Percentiles rank a stretch among this genome's conserved stretches.
phyloP scores from a whole-genome alignment of 306 rosid species.

The Gastrolobium bilobum region DNA sequence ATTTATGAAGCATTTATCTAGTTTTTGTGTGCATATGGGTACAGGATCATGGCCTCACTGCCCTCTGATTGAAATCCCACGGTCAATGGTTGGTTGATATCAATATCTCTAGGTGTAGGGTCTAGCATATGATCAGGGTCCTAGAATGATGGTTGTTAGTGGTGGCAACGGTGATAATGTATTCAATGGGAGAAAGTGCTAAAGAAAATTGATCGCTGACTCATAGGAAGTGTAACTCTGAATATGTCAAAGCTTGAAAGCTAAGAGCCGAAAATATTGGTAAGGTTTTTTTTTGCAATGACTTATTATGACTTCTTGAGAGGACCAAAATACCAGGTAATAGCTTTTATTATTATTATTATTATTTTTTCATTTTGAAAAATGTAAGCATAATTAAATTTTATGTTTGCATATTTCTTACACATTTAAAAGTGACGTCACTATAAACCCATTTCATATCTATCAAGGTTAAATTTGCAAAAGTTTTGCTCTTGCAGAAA shows the following conservation, averaged over 20 bases:
- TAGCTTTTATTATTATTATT: too few relatives aligned
- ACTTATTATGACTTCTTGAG: constrained; percentile 25
- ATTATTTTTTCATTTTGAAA: too few relatives aligned
- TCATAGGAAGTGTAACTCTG: constrained; percentile 19
- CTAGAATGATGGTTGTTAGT: constrained; percentile 53
- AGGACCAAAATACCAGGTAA: constrained; percentile 19
- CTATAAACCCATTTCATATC: too few relatives aligned
- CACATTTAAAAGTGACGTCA: too few relatives aligned
- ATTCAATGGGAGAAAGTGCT: constrained; percentile 34
- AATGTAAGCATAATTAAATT: too few relatives aligned
- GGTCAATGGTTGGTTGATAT: constrained; percentile 32
- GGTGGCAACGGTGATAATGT: background rate
- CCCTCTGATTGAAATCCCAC: constrained; percentile 37
- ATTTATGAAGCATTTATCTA: background rate
- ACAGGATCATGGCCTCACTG: background rate
- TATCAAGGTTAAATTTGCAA: too few relatives aligned
- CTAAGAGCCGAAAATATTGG: constrained; percentile 17
- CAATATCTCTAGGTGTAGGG: constrained; percentile 1
- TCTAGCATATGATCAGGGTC: constrained; percentile 36
- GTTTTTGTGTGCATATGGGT: background rate
- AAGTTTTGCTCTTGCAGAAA: too few relatives aligned
- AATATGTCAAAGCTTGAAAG: constrained; percentile 25
- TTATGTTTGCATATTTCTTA: too few relatives aligned
- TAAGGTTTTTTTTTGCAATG: constrained; percentile 14
- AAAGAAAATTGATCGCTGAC: constrained; percentile 19